A percentile compares a stretch with the other conserved stretches of the same genome.
Evolutionary conservation across 2,329 filamentous ascomycete species (phyloP).

Genomic region (Tolypocladium ovalisporum): DNA sequence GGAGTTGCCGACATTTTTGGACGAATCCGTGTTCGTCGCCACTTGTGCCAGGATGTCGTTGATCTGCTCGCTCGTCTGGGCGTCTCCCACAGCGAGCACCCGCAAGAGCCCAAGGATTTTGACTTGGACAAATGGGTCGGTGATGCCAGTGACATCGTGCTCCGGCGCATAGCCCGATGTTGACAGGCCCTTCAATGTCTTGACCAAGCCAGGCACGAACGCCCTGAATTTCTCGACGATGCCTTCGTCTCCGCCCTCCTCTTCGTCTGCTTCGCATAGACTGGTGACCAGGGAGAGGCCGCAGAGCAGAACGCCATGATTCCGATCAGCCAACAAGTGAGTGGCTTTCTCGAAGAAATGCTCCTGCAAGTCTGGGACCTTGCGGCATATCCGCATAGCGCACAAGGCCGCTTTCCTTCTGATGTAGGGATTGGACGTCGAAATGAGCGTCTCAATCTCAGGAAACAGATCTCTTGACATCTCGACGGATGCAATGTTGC

Average conservation of each 20-base stretch:
- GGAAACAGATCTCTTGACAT: slow-evolving; percentile 97
- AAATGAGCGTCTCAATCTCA: slow-evolving; percentile 85
- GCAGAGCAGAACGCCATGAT: slow-evolving; percentile 90
- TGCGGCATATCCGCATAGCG: slow-evolving; percentile 96
- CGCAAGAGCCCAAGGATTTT: slow-evolving; percentile 84
- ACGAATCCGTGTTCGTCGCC: slow-evolving; percentile 93
- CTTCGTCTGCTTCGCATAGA: slow-evolving; percentile 90
- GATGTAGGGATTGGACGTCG: slow-evolving; percentile 96
- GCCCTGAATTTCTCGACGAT: slow-evolving; percentile 86
- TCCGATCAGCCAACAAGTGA: slow-evolving; percentile 77
- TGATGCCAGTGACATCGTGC: slow-evolving; percentile 96
- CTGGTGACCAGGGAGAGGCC: slow-evolving; percentile 85
- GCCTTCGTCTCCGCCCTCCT: slow-evolving; percentile 79
- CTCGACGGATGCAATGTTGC: slow-evolving; percentile 94
- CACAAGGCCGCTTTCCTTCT: slow-evolving; percentile 94
- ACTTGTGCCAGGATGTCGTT: slow-evolving; percentile 98
- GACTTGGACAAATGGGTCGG: slow-evolving; percentile 94
- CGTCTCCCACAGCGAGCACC: slow-evolving; percentile 77
- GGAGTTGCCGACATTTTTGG: slow-evolving; percentile 97
- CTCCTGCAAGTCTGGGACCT: slow-evolving; percentile 93
- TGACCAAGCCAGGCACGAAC: slow-evolving; percentile 74
- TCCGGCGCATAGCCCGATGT: slow-evolving; percentile 95
- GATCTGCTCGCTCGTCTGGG: slow-evolving; percentile 86
- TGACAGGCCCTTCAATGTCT: slow-evolving; percentile 82
- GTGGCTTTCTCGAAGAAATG: slow-evolving; percentile 95